Evolutionary conservation across 2,329 filamentous ascomycete genomes (phyloP).

Genomic region (Alternaria burnsii): DNA sequence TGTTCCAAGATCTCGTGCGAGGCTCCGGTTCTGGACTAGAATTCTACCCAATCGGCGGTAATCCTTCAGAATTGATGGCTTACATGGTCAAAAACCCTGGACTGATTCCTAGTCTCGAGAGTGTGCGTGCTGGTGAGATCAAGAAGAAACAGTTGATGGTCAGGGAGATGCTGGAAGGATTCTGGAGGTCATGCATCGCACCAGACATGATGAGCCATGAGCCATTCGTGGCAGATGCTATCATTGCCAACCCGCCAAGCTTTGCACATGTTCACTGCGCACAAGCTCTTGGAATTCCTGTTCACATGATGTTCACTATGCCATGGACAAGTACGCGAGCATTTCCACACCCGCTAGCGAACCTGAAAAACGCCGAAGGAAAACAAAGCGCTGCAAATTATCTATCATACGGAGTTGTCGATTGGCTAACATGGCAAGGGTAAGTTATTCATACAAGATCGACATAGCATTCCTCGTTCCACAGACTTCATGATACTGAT

Average conservation of each 20-base stretch:
- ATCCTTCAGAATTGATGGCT: slow-evolving; percentile 55
- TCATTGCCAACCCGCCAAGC: slow-evolving; percentile 79
- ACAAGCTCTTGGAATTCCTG: slow-evolving; percentile 73
- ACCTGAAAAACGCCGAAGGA: slow-evolving; percentile 48
- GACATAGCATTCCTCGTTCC: background rate
- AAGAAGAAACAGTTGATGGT: slow-evolving; percentile 42
- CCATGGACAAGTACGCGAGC: slow-evolving; percentile 57
- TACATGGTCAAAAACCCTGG: slow-evolving; percentile 61
- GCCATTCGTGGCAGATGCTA: slow-evolving; percentile 81
- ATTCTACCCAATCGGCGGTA: slow-evolving; percentile 45
- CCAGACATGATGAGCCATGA: slow-evolving; percentile 40
- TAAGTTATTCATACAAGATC: background rate
- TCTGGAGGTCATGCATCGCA: slow-evolving; percentile 44
- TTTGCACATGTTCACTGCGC: slow-evolving; percentile 79
- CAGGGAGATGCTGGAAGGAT: slow-evolving; percentile 36
- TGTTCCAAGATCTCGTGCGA: slow-evolving; percentile 24
- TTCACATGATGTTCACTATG: slow-evolving; percentile 78
- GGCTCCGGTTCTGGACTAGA: slow-evolving; percentile 41
- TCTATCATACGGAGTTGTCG: slow-evolving; percentile 57
- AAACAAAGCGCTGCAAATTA: slow-evolving; percentile 52
- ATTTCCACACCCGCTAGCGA: slow-evolving; percentile 61
- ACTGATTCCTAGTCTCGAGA: slow-evolving; percentile 40
- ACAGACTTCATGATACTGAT: background rate
- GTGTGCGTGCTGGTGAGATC: slow-evolving; percentile 39
- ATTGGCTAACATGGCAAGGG: slow-evolving; percentile 60